These are phyloP conservation scores for Mycotypha africana DNA, from an alignment of 371 early-diverging fungal species.

Conservation along the genomic window DNA sequence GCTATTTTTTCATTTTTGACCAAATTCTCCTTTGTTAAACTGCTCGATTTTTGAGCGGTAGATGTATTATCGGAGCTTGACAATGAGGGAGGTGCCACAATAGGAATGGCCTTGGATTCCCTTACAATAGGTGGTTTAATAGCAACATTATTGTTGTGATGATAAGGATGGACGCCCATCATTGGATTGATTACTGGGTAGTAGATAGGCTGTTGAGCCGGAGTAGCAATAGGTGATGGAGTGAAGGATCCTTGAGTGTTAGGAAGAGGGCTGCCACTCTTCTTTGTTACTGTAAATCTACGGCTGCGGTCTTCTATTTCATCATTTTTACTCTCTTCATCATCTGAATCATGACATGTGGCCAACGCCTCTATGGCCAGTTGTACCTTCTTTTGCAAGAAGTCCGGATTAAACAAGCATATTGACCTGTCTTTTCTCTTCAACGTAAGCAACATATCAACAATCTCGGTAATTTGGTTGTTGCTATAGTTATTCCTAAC, in stretches of 20 bases:
- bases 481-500: constrained; percentile 38
- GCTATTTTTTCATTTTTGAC: constrained; percentile 10
- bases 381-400: constrained; percentile 36
- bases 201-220: constrained; percentile 3
- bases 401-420: constrained; percentile 47
- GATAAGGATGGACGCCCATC: no score
- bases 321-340: constrained; percentile 10
- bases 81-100: constrained; percentile 20
- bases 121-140: constrained; percentile 9
- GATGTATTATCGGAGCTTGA: constrained; percentile 4
- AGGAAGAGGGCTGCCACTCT: no score
- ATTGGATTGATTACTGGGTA: no score
- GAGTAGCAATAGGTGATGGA: no score
- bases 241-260: no score
- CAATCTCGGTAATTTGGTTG: constrained; percentile 26
- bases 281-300: no score
- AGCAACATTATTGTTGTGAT: not conserved
- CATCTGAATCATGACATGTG: constrained; percentile 26
- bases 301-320: no score
- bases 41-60: no score
- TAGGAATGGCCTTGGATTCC: constrained; percentile 36
- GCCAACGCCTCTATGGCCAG: constrained; percentile 39
- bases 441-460: constrained; percentile 45
- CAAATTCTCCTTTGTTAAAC: constrained; percentile 10
- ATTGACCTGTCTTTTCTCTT: constrained; percentile 42